Evolutionary conservation across 345 rosid genomes (phyloP).

Genomic region (Gossypium bickii): DNA sequence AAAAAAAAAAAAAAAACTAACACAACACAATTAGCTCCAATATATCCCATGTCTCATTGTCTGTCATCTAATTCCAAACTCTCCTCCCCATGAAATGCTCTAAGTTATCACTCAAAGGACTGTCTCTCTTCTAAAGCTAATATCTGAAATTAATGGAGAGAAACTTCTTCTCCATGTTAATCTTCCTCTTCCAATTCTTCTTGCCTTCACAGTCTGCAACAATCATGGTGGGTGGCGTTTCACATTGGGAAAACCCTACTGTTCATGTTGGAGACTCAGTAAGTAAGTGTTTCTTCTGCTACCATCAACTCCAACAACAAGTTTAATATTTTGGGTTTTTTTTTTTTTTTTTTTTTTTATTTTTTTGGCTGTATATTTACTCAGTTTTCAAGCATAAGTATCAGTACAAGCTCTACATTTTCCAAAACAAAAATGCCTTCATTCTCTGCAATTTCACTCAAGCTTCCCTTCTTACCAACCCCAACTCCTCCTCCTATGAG

Average conservation of each 20-base stretch:
- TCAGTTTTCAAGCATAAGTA: constrained; percentile 82
- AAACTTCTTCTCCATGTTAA: constrained; percentile 12
- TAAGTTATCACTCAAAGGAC: no score
- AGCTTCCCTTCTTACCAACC: constrained; percentile 71
- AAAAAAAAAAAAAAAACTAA: no score
- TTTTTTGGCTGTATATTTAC: not conserved
- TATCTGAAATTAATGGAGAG: no score
- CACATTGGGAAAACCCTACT: constrained; percentile 58
- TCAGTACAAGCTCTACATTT: constrained; percentile 68
- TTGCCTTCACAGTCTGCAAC: constrained; percentile 41
- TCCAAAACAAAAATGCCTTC: constrained; percentile 74
- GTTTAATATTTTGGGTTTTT: not conserved
- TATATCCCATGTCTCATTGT: no score
- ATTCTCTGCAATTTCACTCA: constrained; percentile 71
- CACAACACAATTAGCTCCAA: not conserved
- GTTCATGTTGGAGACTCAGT: constrained; percentile 64
- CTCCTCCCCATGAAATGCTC: not conserved
- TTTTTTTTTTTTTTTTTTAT: not conserved
- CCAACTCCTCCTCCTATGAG: constrained; percentile 61
- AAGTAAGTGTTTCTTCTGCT: not conserved
- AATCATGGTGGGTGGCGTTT: constrained; percentile 60
- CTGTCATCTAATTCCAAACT: constrained; percentile 26
- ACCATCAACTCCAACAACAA: not conserved
- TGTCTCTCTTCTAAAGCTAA: no score
- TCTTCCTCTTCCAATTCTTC: constrained; percentile 33